Percentiles rank a stretch among this genome's conserved stretches.
These are phyloP conservation scores for Penicillium sp. DNA, from an alignment of 2,329 filamentous ascomycete species.

Conservation along the genomic window DNA sequence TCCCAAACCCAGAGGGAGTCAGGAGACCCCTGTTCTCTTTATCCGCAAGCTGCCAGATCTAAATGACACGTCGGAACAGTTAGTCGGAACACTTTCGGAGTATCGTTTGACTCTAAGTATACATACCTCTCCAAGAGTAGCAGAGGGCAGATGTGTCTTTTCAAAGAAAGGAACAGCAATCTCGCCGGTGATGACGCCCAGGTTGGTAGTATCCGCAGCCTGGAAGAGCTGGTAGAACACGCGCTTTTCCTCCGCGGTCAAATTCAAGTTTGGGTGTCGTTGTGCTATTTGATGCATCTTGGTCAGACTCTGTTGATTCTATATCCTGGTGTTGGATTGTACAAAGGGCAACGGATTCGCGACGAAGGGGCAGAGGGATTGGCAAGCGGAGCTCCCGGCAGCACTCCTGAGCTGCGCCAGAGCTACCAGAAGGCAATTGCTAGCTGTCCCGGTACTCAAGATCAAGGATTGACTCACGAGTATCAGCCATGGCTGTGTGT, in stretches of 20 bases:
- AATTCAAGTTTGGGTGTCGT: conserved; percentile 70
- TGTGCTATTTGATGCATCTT: conserved; percentile 23
- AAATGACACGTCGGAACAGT: conserved; percentile 18
- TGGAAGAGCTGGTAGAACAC: conserved; percentile 91
- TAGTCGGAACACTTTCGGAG: neutral
- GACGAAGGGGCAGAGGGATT: conserved; percentile 9
- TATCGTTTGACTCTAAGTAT: neutral
- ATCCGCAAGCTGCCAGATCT: conserved; percentile 99
- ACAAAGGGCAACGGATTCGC: neutral
- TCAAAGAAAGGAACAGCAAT: conserved; percentile 97
- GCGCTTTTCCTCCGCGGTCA: conserved; percentile 89
- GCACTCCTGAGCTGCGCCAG: conserved; percentile 28
- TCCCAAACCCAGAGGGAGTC: conserved; percentile 88
- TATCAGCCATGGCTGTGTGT: conserved; percentile 37
- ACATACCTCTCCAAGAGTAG: conserved; percentile 81
- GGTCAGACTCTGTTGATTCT: conserved; percentile 26
- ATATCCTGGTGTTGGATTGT: neutral
- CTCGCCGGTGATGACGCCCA: conserved; percentile 94
- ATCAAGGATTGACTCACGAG: conserved; percentile 25
- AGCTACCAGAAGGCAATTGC: conserved; percentile 3
- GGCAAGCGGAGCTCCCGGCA: conserved; percentile 20
- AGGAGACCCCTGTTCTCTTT: conserved; percentile 93
- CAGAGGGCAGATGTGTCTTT: conserved; percentile 84
- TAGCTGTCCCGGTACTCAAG: neutral
- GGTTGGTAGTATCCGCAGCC: conserved; percentile 85